Conservation (phyloP, 108 stramenopile genomes). For the Asterionellopsis glacialis region DNA sequence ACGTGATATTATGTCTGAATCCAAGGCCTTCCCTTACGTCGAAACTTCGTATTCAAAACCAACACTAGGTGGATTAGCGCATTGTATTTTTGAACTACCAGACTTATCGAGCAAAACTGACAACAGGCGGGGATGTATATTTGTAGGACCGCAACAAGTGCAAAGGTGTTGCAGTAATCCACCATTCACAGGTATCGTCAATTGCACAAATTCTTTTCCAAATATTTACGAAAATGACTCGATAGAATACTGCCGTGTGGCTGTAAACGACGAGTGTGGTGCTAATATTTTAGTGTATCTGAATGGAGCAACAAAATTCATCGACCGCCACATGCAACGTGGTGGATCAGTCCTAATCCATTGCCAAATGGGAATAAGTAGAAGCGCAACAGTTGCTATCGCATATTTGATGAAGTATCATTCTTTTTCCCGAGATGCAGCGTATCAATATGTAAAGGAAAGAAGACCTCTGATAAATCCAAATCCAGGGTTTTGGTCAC, state of each 20-base stretch:
- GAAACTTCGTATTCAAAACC: too few species aligned
- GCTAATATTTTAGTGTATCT: slow-evolving; percentile 31
- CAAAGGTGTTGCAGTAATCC: too few species aligned
- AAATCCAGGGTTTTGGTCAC: slow-evolving; percentile 32
- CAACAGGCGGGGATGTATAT: too few species aligned
- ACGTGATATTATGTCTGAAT: too few species aligned
- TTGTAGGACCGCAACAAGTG: too few species aligned
- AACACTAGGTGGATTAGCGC: too few species aligned
- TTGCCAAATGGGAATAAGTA: slow-evolving; percentile 27
- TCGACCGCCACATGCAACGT: slow-evolving; percentile 9
- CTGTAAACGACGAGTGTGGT: slow-evolving; percentile 15
- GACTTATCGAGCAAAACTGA: too few species aligned
- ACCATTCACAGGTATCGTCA: slow-evolving; percentile 20
- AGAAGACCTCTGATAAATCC: slow-evolving; percentile 19
- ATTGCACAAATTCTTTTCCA: slow-evolving; percentile 24
- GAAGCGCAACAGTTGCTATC: slow-evolving; percentile 31
- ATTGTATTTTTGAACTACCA: too few species aligned
- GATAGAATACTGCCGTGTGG: slow-evolving; percentile 19
- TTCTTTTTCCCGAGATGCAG: slow-evolving; percentile 18
- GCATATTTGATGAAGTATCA: slow-evolving; percentile 29
- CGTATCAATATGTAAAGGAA: slow-evolving; percentile 16
- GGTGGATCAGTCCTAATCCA: slow-evolving; percentile 30
- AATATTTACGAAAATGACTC: slow-evolving; percentile 5
- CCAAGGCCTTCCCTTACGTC: too few species aligned
- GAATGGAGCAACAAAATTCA: slow-evolving; percentile 20